Evolutionary conservation across 2,329 filamentous ascomycete genomes (phyloP).

Genomic region (Lasiodiplodia sp.): DNA sequence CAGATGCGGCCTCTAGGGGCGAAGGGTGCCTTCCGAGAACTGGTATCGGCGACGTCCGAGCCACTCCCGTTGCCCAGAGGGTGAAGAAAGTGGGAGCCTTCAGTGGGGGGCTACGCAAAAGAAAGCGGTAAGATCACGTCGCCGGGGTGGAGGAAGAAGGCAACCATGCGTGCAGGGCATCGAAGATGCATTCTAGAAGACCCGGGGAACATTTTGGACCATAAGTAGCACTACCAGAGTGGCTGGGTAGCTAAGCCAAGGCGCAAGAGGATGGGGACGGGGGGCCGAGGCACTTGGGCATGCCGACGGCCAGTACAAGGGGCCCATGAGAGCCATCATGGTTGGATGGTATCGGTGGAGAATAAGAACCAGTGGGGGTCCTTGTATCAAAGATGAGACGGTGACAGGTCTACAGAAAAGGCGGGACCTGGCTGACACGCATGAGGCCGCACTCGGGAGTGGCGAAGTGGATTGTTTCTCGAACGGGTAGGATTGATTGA

Average conservation of each 20-base stretch:
- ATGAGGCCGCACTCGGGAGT: constrained; percentile 11
- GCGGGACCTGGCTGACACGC: constrained; percentile 9
- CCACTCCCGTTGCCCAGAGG: neutral
- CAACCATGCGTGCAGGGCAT: neutral
- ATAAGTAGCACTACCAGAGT: neutral
- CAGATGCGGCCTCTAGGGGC: neutral
- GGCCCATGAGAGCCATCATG: neutral
- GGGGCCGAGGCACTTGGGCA: constrained; percentile 5
- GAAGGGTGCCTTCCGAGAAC: neutral
- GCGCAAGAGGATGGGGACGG: constrained; percentile 5
- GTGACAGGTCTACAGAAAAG: neutral
- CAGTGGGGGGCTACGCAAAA: neutral
- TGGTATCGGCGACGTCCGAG: neutral
- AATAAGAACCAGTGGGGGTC: neutral
- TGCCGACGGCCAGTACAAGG: neutral
- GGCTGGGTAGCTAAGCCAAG: neutral
- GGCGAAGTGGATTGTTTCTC: neutral
- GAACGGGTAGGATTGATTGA: neutral
- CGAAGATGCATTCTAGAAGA: neutral
- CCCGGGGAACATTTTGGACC: neutral
- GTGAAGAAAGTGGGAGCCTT: neutral
- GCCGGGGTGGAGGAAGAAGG: neutral
- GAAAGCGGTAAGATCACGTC: constrained; percentile 1
- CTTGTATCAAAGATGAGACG: neutral
- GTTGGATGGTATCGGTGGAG: constrained; percentile 13